phyloP scores from a whole-genome alignment of 2,329 filamentous ascomycete genomes.

The Sporothrix curviconia region DNA sequence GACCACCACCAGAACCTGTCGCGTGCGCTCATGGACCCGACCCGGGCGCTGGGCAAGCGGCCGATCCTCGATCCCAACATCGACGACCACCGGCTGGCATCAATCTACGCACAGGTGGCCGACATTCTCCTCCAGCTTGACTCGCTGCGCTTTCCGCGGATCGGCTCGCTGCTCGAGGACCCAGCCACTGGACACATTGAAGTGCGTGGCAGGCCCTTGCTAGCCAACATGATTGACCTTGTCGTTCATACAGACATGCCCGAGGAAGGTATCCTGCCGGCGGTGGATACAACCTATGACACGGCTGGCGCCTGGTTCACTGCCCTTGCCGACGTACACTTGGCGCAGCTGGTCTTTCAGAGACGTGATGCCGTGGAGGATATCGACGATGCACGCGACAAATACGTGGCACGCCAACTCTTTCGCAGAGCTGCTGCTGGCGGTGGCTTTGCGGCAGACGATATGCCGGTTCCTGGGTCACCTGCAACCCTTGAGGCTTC shows the following conservation, averaged over 20 bases:
- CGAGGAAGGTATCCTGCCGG: background rate
- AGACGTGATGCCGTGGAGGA: slow-evolving; percentile 32
- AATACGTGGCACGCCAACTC: slow-evolving; percentile 36
- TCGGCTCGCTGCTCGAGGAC: background rate
- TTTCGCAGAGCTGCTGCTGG: slow-evolving; percentile 31
- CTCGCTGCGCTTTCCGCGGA: background rate
- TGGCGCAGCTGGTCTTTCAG: slow-evolving; percentile 34
- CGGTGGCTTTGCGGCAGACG: slow-evolving; percentile 21
- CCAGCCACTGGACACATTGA: background rate
- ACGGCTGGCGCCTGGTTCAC: slow-evolving; percentile 29
- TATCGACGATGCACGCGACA: slow-evolving; percentile 35
- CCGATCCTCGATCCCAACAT: background rate
- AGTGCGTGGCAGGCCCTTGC: background rate
- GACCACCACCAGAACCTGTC: background rate
- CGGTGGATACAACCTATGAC: slow-evolving; percentile 18
- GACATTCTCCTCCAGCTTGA: background rate
- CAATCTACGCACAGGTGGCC: background rate
- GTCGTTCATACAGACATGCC: background rate
- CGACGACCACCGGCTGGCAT: background rate
- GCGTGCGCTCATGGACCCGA: background rate
- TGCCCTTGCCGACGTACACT: slow-evolving; percentile 34
- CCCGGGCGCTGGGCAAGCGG: background rate
- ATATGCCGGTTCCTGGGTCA: too few species aligned
- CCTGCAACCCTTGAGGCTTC: too few species aligned
- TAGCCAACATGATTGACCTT: background rate